Base-by-base conservation (phyloP, 208 protist species). In the Wallacemonas sp. region DNA sequence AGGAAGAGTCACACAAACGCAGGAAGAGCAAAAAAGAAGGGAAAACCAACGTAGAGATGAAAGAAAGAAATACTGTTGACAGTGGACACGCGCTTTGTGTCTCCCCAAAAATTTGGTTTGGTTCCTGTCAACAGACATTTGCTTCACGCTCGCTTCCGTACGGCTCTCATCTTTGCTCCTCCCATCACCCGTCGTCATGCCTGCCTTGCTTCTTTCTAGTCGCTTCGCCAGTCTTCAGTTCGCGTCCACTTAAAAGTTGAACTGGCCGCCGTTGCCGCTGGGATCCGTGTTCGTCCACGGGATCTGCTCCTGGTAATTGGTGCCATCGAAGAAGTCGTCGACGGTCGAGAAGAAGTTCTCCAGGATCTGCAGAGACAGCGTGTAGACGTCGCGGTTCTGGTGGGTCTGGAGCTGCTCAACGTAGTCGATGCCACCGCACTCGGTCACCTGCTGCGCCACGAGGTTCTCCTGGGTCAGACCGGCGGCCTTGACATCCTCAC, bases 391-490 rank as follows among this genome's bases (percentile, higher is more conserved):
- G 26, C 92, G 70, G 81, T 98, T 97, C 18, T 70, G 33, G 81
- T 99, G 97, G 5, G 72, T 72, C 81, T 99, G 97, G 2, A 99
- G 77, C 25, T 85, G 65, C 77, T 99, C 97, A 46, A 99, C 91
- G 39, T 89, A 80, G 22, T 98, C 88, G 2, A 98, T 57, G 48
- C 98, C 98, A 22, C 93, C 97, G 65, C 84, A 97, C 45, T 98
- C 93, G 62, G 97, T 89, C 14, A 99, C 76, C 44, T 79, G 77
- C 18, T 86, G 57, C n/a, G 76, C 86, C 31, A 94, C 82, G 23
- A 82, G 52, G 71, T 96, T 96, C 61, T 81, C 76, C 26, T 63
- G 45, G 5, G 39, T 76, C 10, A 46, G 28, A 22, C 81, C 81
- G 8, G 70, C 31, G 14, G 54, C 70, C 64, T 72, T 73, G 46